Base-by-base conservation (phyloP, 108 stramenopile genomes). In the Stephanodiscus triporus region DNA sequence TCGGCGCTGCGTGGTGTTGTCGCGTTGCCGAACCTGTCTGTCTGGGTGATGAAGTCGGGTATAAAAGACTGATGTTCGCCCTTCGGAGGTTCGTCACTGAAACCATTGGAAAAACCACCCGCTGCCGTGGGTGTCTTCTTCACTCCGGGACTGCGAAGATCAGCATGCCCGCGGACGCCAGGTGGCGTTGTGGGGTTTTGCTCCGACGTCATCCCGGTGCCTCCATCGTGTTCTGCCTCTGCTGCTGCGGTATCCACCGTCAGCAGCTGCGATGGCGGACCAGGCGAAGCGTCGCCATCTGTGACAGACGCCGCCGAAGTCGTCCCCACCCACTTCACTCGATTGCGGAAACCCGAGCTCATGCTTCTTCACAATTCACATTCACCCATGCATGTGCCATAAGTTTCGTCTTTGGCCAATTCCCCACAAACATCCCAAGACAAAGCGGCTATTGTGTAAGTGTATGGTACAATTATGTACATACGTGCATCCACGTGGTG, bases 131-230 rank as follows among this genome's bases (percentile, higher is more conserved):
- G 93, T 8, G 93, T 83, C 61, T 85, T 86, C 49, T 84, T 72
- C n/a, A 66, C 77, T 5, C 93, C 93, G 19, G 93, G 93, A 63
- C 89, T 90, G 24, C 93, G 76, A 50, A 91, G 60, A 72, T 94
- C 93, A 13, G 80, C 20, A 62, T 72, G 76, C 26, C 88, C 87
- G 42, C 91, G 83, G 37, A 82, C 68, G 0, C 86, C 84, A 5
- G 63, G 37, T 6, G 87, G 90, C 23, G 90, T 88, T 14, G 54
- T 66, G 36, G 75, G 74, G 51, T 54, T 64, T 26, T 63, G 70
- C n/a, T 19, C 58, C 71, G 29, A 61, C 20, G 16, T 65, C 40
- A 16, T 55, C 27, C 64, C 63, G 30, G 36, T 64, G 13, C 70
- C 64, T 11, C 63, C 53, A 53, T 30, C 49, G 24, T 75, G 74